These are phyloP conservation scores for Ascochyta clinopodiicola DNA, from an alignment of 2,329 filamentous ascomycete species.

Conservation along the genomic window DNA sequence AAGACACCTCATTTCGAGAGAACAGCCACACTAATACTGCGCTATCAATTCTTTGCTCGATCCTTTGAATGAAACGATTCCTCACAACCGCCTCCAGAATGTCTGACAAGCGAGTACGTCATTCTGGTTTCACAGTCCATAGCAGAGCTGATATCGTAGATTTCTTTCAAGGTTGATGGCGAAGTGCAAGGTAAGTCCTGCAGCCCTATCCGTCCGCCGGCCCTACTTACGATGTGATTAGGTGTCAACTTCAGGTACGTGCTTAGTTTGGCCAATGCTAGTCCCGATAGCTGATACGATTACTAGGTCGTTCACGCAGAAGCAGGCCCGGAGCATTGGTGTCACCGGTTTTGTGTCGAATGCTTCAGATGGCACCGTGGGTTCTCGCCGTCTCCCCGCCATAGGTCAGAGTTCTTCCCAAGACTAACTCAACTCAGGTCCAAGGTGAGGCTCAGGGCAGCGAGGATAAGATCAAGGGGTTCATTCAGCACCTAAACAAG, in stretches of 20 bases:
- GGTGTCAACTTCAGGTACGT: slow-evolving; percentile 59
- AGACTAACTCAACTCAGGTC: slow-evolving; percentile 63
- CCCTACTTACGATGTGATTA: slow-evolving; percentile 14
- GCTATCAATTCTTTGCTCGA: not conserved
- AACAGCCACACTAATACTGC: not conserved
- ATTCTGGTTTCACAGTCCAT: slow-evolving; percentile 7
- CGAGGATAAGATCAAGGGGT: slow-evolving; percentile 67
- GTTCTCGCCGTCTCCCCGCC: not conserved
- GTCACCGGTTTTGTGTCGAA: slow-evolving; percentile 58
- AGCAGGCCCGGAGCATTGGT: slow-evolving; percentile 52
- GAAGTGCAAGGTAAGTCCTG: slow-evolving; percentile 51
- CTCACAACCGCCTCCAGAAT: slow-evolving; percentile 40
- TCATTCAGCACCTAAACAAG: slow-evolving; percentile 76
- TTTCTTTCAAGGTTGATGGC: slow-evolving; percentile 56
- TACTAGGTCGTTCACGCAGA: slow-evolving; percentile 50
- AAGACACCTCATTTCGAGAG: not conserved
- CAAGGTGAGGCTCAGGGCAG: slow-evolving; percentile 87
- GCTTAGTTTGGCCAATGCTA: not conserved
- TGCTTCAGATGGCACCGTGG: slow-evolving; percentile 53
- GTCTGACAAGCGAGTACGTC: slow-evolving; percentile 44
- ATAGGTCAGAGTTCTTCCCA: not conserved
- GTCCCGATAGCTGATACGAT: not conserved
- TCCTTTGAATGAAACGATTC: slow-evolving; percentile 30
- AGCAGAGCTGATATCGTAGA: slow-evolving; percentile 44
- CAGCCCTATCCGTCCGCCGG: not conserved